Base-by-base conservation (phyloP, 345 rosid genomes). In the Alliaria petiolata region DNA sequence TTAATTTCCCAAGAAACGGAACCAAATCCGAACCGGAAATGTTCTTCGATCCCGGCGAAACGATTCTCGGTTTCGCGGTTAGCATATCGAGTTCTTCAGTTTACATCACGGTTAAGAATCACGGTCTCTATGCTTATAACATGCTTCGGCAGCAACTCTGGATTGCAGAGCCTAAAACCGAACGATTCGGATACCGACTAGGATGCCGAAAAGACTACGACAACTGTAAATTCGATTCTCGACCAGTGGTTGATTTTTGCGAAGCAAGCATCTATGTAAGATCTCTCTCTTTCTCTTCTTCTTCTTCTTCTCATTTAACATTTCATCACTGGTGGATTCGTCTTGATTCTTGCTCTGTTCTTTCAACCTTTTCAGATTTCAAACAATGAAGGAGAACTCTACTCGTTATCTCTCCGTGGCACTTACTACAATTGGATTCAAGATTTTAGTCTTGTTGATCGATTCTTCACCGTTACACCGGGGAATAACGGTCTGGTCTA, bases 401-500 rank as follows among this genome's bases (percentile, higher is more conserved):
- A 93, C 65, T 86, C 95, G 5, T n/a, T 93, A 81, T 89, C 95
- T 38, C 60, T 87, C 47, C 89, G 77, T 19, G 81, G 81, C 72
- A 82, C 83, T 50, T 78, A 81, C 30, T 87, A 83, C 53, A 85
- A 80, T 31, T 93, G 97, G 98, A 81, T 91, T 65, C 84, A 80
- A 78, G 95, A 93, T 76, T 79, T 91, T 19, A 89, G 95, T 65
- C 76, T 83, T 7, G 75, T 85, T 34, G 92, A 80, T 65, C 81
- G 71, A 62, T 74, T 55, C 52, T 89, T 81, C 72, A 80, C 84
- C 10, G 40, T 91, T 25, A 93, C 89, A 43, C 83, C 95, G 0
- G 98, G 97, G 61, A 86, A 91, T 71, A 87, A 87, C 62, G 96
- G 95, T 66, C 76, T 72, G 19, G 68, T 93, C 35, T 93, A 89